Evolutionary conservation across 495 filamentous ascomycete genomes (phyloP).

Genomic region (Lentithecium fluviatile): DNA sequence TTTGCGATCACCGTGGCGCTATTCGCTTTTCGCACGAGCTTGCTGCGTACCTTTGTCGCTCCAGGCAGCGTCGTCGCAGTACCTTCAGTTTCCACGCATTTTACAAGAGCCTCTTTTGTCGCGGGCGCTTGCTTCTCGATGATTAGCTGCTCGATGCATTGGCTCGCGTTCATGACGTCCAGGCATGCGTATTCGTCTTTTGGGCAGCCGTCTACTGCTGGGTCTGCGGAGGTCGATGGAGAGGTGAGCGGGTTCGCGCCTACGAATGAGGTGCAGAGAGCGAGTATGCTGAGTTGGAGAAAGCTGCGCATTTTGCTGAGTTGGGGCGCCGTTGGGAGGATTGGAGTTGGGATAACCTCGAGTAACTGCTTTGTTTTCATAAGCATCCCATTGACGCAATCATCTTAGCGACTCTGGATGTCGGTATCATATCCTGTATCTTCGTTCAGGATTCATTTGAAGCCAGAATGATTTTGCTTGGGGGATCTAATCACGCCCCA

Average conservation of each 20-base stretch:
- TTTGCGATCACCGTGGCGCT: background rate
- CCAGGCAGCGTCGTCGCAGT: slow-evolving; percentile 38
- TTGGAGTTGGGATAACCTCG: too few relatives aligned
- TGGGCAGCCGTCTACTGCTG: slow-evolving; percentile 36
- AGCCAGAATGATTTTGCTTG: too few relatives aligned
- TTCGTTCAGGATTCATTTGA: too few relatives aligned
- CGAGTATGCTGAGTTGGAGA: background rate
- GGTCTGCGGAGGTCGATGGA: slow-evolving; percentile 11
- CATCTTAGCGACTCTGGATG: too few relatives aligned
- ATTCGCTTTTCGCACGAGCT: background rate
- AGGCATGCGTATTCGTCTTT: slow-evolving; percentile 41
- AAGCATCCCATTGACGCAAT: too few relatives aligned
- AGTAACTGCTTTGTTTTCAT: too few relatives aligned
- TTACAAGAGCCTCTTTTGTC: slow-evolving; percentile 35
- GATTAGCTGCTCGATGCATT: slow-evolving; percentile 42
- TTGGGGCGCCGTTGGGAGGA: too few relatives aligned
- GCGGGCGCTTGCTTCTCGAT: slow-evolving; percentile 28
- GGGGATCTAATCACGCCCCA: too few relatives aligned
- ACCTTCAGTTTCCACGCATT: slow-evolving; percentile 42
- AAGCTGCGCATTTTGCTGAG: background rate
- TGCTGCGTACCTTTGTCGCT: slow-evolving; percentile 37
- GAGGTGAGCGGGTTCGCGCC: slow-evolving; percentile 1
- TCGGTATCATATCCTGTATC: too few relatives aligned
- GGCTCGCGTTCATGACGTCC: slow-evolving; percentile 43
- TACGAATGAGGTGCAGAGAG: slow-evolving; percentile 21